Evolutionary conservation across 1,139 yeast genomes (phyloP).

Genomic region (Sugiyamaella japonica): DNA sequence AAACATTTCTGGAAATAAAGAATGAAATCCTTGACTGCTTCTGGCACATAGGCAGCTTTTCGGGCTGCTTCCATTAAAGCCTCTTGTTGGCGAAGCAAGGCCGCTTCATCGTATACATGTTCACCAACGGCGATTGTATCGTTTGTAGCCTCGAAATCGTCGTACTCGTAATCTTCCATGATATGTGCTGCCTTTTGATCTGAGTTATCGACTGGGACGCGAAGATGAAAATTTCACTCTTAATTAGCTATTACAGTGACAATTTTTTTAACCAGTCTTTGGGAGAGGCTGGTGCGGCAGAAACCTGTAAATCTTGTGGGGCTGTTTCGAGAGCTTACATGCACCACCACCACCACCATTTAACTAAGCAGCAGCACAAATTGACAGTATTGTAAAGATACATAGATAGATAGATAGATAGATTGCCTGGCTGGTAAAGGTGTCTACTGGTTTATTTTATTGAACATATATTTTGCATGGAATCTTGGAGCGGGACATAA

Average conservation of each 20-base stretch:
- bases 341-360: too few relatives aligned
- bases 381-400: too few relatives aligned
- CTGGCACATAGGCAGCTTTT: constrained; percentile 42
- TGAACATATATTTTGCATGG: neutral
- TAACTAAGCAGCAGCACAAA: too few relatives aligned
- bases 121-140: constrained; percentile 38
- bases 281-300: neutral
- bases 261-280: too few relatives aligned
- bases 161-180: constrained; percentile 34
- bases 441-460: neutral
- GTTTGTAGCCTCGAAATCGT: constrained; percentile 26
- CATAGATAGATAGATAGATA: too few relatives aligned
- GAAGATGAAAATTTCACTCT: neutral
- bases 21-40: constrained; percentile 47
- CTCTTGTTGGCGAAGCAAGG: constrained; percentile 40
- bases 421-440: too few relatives aligned
- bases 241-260: too few relatives aligned
- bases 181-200: neutral
- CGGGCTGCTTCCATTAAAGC: constrained; percentile 33
- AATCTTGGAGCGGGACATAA: neutral
- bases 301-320: neutral
- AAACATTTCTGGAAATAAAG: constrained; percentile 46
- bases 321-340: neutral
- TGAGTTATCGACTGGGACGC: neutral
- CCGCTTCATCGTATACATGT: constrained; percentile 38